Evolutionary conservation across 306 rosid genomes (phyloP), one percentile per base, ranked within the genome.

Genomic region (Delonix regia): DNA sequence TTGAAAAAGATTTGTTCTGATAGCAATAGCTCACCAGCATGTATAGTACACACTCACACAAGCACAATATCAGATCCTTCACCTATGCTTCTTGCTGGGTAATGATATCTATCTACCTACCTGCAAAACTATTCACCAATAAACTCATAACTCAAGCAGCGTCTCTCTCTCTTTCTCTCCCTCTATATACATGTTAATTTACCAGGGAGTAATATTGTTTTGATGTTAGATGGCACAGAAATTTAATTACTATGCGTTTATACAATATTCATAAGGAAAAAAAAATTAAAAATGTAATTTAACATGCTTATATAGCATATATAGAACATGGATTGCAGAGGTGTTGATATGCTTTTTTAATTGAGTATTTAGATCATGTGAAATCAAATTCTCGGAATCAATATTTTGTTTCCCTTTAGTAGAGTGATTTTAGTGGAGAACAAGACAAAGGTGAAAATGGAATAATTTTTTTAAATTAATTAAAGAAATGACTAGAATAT

Each of bases 11-110:
- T 55, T 67, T 24, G 57, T 74, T 64, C 36, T 72, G 83, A 77
- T 59, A 34, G 78, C 62, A 65, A 74, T 67, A 53, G 62, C 69
- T 67, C 76, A 63, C n/a, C 8, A 28, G 49, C 77, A 47, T 34
- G 12, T 22, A n/a, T n/a, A 60, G 30, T 15, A 6, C 48, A 47
- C 49, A 47, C 15, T 55, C 60, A 59, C 64, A 76, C 78, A 71
- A 30, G 27, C 70, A 76, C 64, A 82, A 82, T 62, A 82, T 77
- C 57, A 61, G 71, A 76, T 77, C 56, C 69, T 71, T 62, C 39
- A 33, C 52, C 4, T 76, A 53, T 33, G 63, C 53, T 22, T 76
- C 41, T 7, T 56, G 55, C 9, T 73, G 25, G 25, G 39, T 15
- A 45, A 45, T 3, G 18, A 45, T 45, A 12, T 45, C 2, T 7